phyloP scores from a whole-genome alignment of 2,329 filamentous ascomycete genomes.

The Pyrenochaeta sp. region DNA sequence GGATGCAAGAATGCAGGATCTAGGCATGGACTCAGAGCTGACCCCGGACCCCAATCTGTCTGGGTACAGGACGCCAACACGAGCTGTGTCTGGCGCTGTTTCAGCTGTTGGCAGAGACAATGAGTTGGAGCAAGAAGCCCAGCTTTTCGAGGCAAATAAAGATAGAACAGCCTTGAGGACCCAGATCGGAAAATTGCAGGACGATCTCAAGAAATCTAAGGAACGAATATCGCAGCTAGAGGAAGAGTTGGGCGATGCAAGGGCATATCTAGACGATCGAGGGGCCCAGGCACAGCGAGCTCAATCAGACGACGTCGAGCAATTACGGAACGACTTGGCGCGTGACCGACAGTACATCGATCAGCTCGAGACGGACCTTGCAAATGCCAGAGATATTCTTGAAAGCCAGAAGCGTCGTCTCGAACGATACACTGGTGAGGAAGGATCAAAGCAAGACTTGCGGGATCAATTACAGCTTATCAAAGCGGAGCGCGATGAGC shows the following conservation, averaged over 20 bases:
- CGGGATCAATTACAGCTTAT: slow-evolving; percentile 61
- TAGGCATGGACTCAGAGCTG: slow-evolving; percentile 46
- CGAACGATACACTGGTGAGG: slow-evolving; percentile 52
- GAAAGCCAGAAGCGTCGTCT: slow-evolving; percentile 58
- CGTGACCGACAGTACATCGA: slow-evolving; percentile 60
- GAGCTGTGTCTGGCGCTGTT: slow-evolving; percentile 38
- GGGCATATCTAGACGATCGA: slow-evolving; percentile 54
- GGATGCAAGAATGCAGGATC: slow-evolving; percentile 45
- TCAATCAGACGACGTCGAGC: slow-evolving; percentile 54
- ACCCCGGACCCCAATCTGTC: slow-evolving; percentile 43
- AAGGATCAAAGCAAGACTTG: slow-evolving; percentile 57
- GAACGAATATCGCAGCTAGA: slow-evolving; percentile 56
- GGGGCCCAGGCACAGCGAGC: slow-evolving; percentile 47
- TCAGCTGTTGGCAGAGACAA: slow-evolving; percentile 50
- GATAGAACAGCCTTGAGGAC: slow-evolving; percentile 55
- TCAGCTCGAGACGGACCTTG: slow-evolving; percentile 58
- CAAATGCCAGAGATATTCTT: slow-evolving; percentile 53
- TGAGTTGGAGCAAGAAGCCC: slow-evolving; percentile 60
- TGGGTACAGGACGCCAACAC: slow-evolving; percentile 44
- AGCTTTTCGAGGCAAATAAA: slow-evolving; percentile 58
- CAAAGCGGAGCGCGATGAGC: slow-evolving; percentile 58
- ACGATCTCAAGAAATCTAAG: slow-evolving; percentile 53
- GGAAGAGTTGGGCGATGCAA: slow-evolving; percentile 58
- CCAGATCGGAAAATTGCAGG: slow-evolving; percentile 50
- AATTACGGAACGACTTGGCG: slow-evolving; percentile 54